Evolutionary conservation across 495 filamentous ascomycete species (phyloP).

Genomic region (Neurospora sublineolata): DNA sequence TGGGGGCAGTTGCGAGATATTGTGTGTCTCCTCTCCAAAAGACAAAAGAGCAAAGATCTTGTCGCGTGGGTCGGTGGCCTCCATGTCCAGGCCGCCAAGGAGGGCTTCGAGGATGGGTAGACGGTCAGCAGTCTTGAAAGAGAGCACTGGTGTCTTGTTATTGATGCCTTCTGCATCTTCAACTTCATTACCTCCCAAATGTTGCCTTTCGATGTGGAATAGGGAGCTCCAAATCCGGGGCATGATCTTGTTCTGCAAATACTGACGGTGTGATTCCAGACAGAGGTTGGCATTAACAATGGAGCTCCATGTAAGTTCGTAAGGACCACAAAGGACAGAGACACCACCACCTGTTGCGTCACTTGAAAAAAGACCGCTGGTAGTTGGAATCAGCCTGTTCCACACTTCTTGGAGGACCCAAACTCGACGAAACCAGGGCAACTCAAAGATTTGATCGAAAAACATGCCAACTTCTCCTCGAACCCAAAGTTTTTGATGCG

Average conservation of each 20-base stretch:
- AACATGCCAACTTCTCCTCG: not conserved
- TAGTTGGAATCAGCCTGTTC: not conserved
- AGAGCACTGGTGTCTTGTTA: not conserved
- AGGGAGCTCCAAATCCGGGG: not conserved
- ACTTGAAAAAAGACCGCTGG: not conserved
- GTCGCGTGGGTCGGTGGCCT: conserved; percentile 5
- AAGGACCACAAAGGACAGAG: not conserved
- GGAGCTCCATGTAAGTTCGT: not conserved
- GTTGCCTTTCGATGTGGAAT: not conserved
- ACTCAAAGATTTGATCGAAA: not conserved
- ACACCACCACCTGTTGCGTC: not conserved
- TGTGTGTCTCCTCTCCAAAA: conserved; percentile 4
- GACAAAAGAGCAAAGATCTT: conserved; percentile 4
- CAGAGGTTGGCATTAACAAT: not conserved
- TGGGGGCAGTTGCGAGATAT: not conserved
- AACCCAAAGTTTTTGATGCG: not conserved
- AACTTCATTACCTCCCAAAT: not conserved
- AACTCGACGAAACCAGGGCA: conserved; percentile 4
- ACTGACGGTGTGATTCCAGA: not conserved
- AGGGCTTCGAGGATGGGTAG: conserved; percentile 1
- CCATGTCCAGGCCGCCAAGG: not conserved
- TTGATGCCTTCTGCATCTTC: not conserved
- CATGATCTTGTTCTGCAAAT: not conserved
- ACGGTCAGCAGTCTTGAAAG: not conserved
- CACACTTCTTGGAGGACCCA: conserved; percentile 5